These are phyloP conservation scores for Aspergillus sclerotioniger DNA, from an alignment of 495 filamentous ascomycete genomes.

Conservation along the genomic window DNA sequence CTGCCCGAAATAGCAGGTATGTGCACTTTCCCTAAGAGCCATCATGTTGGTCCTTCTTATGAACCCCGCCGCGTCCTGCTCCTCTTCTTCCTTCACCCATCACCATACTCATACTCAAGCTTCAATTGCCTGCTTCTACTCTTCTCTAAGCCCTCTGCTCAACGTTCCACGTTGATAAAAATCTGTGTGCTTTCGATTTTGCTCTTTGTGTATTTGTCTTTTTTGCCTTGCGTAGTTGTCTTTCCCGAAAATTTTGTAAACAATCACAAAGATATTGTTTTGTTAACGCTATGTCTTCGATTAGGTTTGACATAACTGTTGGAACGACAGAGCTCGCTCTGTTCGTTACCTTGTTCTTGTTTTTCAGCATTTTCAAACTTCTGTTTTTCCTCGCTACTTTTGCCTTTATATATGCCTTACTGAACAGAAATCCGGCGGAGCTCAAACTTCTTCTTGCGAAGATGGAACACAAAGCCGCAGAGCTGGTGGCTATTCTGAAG, in stretches of 20 bases:
- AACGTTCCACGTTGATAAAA: not conserved
- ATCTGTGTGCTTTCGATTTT: not conserved
- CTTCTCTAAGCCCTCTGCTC: not conserved
- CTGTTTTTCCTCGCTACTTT: conserved; percentile 8
- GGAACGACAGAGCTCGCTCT: not conserved
- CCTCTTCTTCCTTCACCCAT: not conserved
- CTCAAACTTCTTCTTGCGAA: conserved; percentile 15
- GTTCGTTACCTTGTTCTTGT: conserved; percentile 2
- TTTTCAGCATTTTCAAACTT: conserved; percentile 5
- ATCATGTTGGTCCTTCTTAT: conserved; percentile 4
- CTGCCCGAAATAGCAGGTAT: conserved; percentile 15
- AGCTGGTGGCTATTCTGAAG: conserved; percentile 64
- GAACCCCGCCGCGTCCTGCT: conserved; percentile 1
- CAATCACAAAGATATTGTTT: not conserved
- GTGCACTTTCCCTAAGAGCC: conserved; percentile 8
- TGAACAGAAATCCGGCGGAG: conserved; percentile 12
- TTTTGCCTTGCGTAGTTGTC: not conserved
- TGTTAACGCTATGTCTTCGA: conserved; percentile 3
- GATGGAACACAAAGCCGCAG: conserved; percentile 48
- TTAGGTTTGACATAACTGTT: not conserved
- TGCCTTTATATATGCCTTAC: conserved; percentile 19
- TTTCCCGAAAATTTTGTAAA: not conserved
- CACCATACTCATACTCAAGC: too few species aligned
- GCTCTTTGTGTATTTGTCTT: not conserved
- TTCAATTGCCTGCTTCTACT: too few species aligned